These are phyloP conservation scores for Leptographium flavum DNA, from an alignment of 2,329 filamentous ascomycete species.

Conservation along the genomic window DNA sequence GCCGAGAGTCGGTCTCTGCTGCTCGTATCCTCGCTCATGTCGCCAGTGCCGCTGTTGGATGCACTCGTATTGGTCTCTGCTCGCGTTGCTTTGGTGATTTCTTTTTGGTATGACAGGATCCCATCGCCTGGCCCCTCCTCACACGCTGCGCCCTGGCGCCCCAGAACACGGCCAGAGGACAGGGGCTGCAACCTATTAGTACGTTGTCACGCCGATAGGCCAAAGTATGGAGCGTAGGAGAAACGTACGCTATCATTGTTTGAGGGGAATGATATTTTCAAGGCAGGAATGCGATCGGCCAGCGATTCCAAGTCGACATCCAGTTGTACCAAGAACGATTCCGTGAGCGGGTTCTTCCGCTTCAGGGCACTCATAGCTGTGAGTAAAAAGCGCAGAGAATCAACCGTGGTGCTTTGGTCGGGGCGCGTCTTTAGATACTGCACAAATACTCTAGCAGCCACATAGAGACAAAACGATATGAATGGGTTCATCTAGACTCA, in stretches of 20 bases:
- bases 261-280: slow-evolving; percentile 40
- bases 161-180: neutral
- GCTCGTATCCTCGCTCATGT: slow-evolving; percentile 1
- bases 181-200: slow-evolving; percentile 11
- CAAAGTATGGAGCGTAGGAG: neutral
- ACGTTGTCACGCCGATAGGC: neutral
- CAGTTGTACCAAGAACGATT: slow-evolving; percentile 86
- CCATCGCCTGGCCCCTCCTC: slow-evolving; percentile 18
- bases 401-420: slow-evolving; percentile 62
- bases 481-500: slow-evolving; percentile 74
- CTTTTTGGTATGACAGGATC: slow-evolving; percentile 24
- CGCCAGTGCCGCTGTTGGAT: neutral
- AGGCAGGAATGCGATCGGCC: slow-evolving; percentile 44
- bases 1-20: slow-evolving; percentile 1
- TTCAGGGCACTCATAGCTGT: slow-evolving; percentile 84
- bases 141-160: slow-evolving; percentile 7
- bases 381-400: slow-evolving; percentile 80
- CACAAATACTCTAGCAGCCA: slow-evolving; percentile 88
- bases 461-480: slow-evolving; percentile 88
- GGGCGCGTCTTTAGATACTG: slow-evolving; percentile 93
- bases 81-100: slow-evolving; percentile 6
- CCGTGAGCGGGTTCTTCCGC: slow-evolving; percentile 75
- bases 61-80: neutral
- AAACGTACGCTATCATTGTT: slow-evolving; percentile 34
- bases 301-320: slow-evolving; percentile 79